Percentiles rank a stretch among this genome's conserved stretches.
These are phyloP conservation scores for Adansonia grandidieri DNA, from an alignment of 441 rosid species.

Conservation along the genomic window DNA sequence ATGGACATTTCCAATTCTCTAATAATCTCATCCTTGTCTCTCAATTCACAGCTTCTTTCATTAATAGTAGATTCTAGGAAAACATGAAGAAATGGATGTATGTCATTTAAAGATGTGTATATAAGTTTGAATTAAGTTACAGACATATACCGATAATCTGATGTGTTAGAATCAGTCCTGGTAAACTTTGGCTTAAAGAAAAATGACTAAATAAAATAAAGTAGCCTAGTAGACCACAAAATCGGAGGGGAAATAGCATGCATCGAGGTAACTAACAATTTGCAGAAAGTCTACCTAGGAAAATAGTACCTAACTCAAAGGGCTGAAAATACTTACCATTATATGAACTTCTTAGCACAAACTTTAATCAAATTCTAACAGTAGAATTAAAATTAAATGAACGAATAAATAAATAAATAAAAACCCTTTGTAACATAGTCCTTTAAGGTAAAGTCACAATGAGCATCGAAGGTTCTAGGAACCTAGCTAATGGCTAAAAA, in stretches of 20 bases:
- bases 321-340: background rate
- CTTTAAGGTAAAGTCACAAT: background rate
- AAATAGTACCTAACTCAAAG: background rate
- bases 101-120: background rate
- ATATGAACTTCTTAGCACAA: background rate
- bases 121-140: constrained; percentile 9
- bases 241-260: background rate
- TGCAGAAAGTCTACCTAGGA: background rate
- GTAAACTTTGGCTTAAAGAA: constrained; percentile 2
- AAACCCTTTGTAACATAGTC: background rate
- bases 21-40: constrained; percentile 38
- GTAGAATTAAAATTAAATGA: background rate
- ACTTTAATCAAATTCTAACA: background rate
- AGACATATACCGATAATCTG: background rate
- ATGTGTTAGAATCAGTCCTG: background rate
- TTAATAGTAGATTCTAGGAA: constrained; percentile 40
- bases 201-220: background rate
- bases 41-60: constrained; percentile 35
- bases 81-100: background rate
- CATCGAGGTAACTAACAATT: background rate
- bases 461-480: background rate
- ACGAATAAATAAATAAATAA: background rate
- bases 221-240: background rate
- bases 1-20: constrained; percentile 39
- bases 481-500: background rate